A percentile compares a stretch with the other conserved stretches of the same genome.
Evolutionary conservation across 169 alveolate species (phyloP).

Genomic region (Plasmodium chabaudi): DNA sequence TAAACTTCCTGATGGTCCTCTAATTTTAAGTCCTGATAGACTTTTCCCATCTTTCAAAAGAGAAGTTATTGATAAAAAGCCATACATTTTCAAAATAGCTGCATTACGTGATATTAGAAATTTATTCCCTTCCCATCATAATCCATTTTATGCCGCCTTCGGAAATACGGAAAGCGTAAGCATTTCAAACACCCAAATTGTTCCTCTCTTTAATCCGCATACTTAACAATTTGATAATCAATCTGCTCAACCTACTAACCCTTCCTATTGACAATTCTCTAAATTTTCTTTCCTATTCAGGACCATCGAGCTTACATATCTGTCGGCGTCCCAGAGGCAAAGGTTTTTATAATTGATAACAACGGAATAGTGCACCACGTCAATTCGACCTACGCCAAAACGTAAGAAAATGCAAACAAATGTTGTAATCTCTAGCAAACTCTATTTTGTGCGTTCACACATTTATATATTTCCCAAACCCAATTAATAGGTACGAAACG

Average conservation of each 20-base stretch:
- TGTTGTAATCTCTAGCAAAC: too few relatives aligned
- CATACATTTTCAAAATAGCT: conserved; percentile 95
- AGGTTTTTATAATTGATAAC: conserved; percentile 92
- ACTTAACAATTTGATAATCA: too few relatives aligned
- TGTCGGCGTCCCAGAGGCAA: conserved; percentile 94
- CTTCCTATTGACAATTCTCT: not conserved
- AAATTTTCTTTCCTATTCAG: conserved; percentile 30
- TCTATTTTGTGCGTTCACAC: too few relatives aligned
- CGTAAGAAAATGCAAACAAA: conserved; percentile 79
- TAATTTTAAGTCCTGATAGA: conserved; percentile 97
- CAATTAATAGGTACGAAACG: conserved; percentile 78
- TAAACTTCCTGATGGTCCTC: conserved; percentile 95
- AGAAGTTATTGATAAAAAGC: conserved; percentile 96
- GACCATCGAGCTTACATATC: conserved; percentile 93
- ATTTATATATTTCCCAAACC: not conserved
- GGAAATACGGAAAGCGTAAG: conserved; percentile 97
- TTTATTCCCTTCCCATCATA: conserved; percentile 92
- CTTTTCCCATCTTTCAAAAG: conserved; percentile 94
- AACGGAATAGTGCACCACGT: conserved; percentile 91
- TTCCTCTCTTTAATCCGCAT: too few relatives aligned
- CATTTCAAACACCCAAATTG: not conserved
- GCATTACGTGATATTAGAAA: conserved; percentile 94
- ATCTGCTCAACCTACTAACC: too few relatives aligned
- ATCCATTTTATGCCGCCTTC: conserved; percentile 98
- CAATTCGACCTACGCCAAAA: conserved; percentile 88